Conservation (phyloP, 2,329 filamentous ascomycete genomes). For the Colletotrichum gloeosporioides region DNA sequence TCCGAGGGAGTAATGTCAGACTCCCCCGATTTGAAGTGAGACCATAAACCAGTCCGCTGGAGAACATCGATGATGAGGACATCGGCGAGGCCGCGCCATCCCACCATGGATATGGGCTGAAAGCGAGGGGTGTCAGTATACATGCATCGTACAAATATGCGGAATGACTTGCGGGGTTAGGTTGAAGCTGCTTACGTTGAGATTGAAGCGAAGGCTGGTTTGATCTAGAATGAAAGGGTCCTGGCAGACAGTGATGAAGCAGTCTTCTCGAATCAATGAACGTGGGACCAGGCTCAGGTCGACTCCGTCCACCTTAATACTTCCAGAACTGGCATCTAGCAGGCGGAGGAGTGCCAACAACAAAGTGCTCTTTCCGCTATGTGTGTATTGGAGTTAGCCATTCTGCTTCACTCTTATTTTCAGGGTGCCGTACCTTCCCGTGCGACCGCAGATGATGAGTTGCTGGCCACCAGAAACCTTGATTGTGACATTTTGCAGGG, state of each 20-base stretch:
- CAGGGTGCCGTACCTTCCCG: neutral
- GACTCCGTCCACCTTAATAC: neutral
- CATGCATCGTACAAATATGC: neutral
- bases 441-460: neutral
- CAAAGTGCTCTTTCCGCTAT: constrained; percentile 6
- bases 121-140: neutral
- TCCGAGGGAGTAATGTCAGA: neutral
- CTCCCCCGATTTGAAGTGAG: neutral
- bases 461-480: neutral
- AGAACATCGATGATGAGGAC: neutral
- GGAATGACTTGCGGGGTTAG: too few species aligned
- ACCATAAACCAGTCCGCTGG: neutral
- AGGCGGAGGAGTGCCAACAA: neutral
- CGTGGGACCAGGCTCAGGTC: neutral
- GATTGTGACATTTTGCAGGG: neutral
- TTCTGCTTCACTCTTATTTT: neutral
- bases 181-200: neutral
- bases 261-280: neutral
- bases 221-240: neutral
- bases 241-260: constrained; percentile 2
- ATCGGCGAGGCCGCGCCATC: neutral
- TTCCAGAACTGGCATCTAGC: neutral
- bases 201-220: constrained; percentile 7
- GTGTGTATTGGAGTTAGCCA: neutral
- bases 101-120: neutral